Percentiles rank a stretch among this genome's conserved stretches.
Conservation (phyloP, 805 yeast species). For the Henningerozyma blattae region DNA sequence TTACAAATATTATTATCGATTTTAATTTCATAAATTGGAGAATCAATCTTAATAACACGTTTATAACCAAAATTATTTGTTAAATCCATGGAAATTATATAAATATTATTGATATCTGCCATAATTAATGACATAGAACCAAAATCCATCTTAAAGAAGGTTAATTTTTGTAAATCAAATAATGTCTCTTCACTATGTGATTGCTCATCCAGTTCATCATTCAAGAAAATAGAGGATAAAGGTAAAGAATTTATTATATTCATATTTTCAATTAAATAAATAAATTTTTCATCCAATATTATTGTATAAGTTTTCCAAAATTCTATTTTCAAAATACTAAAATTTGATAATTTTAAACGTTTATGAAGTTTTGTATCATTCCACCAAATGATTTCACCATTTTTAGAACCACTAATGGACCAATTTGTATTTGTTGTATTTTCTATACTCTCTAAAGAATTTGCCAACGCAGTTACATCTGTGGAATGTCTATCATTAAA, state of each 20-base stretch:
- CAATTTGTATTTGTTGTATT: constrained; percentile 14
- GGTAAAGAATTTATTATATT: constrained; percentile 7
- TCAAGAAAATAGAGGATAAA: constrained; percentile 9
- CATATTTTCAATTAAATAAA: constrained; percentile 17
- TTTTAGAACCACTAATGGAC: constrained; percentile 23
- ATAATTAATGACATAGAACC: constrained; percentile 19
- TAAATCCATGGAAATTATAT: constrained; percentile 16
- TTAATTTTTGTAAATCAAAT: constrained; percentile 3
- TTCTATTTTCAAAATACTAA: constrained; percentile 12
- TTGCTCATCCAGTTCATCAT: not conserved
- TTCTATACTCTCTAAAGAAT: constrained; percentile 12
- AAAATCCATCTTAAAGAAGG: constrained; percentile 21
- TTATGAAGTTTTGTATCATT: constrained; percentile 14
- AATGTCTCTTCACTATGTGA: not conserved
- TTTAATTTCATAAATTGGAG: constrained; percentile 10
- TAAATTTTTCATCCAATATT: constrained; percentile 13
- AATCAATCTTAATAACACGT: constrained; percentile 7
- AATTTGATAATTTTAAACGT: constrained; percentile 10
- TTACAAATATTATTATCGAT: constrained; percentile 21
- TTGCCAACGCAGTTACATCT: constrained; percentile 22
- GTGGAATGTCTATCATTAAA: constrained; percentile 17
- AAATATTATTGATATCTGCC: constrained; percentile 10
- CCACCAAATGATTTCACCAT: constrained; percentile 26
- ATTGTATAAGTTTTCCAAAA: constrained; percentile 16
- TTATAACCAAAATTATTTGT: constrained; percentile 14